Percentiles rank a stretch among this genome's conserved stretches.
Evolutionary conservation across 2,329 filamentous ascomycete species (phyloP).

Genomic region (Penicillium sp.): DNA sequence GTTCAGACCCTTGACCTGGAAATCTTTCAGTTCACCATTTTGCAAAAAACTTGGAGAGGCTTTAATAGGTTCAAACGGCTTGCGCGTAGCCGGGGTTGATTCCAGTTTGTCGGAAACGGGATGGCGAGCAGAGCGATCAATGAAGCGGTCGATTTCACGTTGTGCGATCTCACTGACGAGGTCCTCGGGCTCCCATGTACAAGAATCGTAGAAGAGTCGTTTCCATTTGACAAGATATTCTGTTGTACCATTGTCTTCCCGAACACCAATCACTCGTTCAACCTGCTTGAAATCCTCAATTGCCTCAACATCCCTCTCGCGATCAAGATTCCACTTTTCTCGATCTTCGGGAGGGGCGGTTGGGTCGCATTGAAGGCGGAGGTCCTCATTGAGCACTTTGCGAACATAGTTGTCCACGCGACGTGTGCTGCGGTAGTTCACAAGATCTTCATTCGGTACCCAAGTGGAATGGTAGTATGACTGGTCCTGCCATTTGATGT

Average conservation of each 20-base stretch:
- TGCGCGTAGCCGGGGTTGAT: slow-evolving; percentile 71
- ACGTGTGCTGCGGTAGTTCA: slow-evolving; percentile 77
- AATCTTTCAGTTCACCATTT: slow-evolving; percentile 81
- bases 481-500: slow-evolving; percentile 95
- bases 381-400: slow-evolving; percentile 76
- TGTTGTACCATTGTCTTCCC: slow-evolving; percentile 67
- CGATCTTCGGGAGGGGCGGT: slow-evolving; percentile 80
- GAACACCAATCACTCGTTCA: slow-evolving; percentile 84
- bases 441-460: slow-evolving; percentile 75
- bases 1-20: slow-evolving; percentile 91
- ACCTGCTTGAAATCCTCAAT: slow-evolving; percentile 88
- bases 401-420: slow-evolving; percentile 94
- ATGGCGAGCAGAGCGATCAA: slow-evolving; percentile 77
- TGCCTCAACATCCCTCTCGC: slow-evolving; percentile 84
- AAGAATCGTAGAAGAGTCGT: slow-evolving; percentile 86
- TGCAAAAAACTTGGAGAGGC: slow-evolving; percentile 83
- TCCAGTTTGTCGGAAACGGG: slow-evolving; percentile 79
- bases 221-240: slow-evolving; percentile 99
- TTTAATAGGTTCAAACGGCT: slow-evolving; percentile 69
- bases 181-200: slow-evolving; percentile 84
- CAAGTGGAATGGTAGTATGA: slow-evolving; percentile 95
- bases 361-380: slow-evolving; percentile 71
- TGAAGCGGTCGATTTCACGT: slow-evolving; percentile 84
- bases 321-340: slow-evolving; percentile 93
- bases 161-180: slow-evolving; percentile 78